Percentiles rank a stretch among this genome's conserved stretches.
These are phyloP conservation scores for Arthroderma sp. DNA, from an alignment of 2,329 filamentous ascomycete species.

Conservation along the genomic window DNA sequence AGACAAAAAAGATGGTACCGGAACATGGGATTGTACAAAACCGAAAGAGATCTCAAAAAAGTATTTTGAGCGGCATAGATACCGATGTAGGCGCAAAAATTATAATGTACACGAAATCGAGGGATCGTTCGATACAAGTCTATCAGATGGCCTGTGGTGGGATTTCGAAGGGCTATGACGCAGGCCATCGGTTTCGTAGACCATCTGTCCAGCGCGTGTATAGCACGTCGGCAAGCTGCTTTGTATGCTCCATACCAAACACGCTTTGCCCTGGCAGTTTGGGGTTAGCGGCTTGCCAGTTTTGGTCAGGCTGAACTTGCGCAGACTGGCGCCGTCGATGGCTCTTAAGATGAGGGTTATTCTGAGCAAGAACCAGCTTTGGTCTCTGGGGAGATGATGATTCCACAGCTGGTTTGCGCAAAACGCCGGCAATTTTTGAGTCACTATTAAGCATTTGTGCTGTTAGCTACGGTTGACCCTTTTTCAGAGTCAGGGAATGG, in stretches of 20 bases:
- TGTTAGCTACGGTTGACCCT: not conserved
- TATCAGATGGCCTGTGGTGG: not conserved
- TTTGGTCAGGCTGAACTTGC: constrained; percentile 22
- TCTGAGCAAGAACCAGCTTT: constrained; percentile 65
- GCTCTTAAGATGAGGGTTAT: constrained; percentile 73
- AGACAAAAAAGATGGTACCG: too few species aligned
- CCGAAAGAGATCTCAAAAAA: too few species aligned
- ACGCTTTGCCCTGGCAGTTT: constrained; percentile 44
- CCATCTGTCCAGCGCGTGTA: constrained; percentile 86
- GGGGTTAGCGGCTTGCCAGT: constrained; percentile 17
- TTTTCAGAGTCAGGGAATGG: not conserved
- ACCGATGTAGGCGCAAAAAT: too few species aligned
- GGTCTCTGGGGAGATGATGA: constrained; percentile 30
- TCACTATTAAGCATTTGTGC: constrained; percentile 16
- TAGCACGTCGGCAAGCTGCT: constrained; percentile 76
- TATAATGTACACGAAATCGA: too few species aligned
- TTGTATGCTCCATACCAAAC: constrained; percentile 82
- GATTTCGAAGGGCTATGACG: constrained; percentile 9
- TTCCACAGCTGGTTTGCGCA: constrained; percentile 22
- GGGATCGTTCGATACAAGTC: too few species aligned
- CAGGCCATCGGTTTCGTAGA: constrained; percentile 56
- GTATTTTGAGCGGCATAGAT: too few species aligned
- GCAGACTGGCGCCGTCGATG: constrained; percentile 53
- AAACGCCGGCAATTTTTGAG: constrained; percentile 11
- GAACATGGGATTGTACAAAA: too few species aligned